These are phyloP conservation scores for Friedmanniomyces endolithicus DNA, from an alignment of 495 filamentous ascomycete species.

Conservation along the genomic window DNA sequence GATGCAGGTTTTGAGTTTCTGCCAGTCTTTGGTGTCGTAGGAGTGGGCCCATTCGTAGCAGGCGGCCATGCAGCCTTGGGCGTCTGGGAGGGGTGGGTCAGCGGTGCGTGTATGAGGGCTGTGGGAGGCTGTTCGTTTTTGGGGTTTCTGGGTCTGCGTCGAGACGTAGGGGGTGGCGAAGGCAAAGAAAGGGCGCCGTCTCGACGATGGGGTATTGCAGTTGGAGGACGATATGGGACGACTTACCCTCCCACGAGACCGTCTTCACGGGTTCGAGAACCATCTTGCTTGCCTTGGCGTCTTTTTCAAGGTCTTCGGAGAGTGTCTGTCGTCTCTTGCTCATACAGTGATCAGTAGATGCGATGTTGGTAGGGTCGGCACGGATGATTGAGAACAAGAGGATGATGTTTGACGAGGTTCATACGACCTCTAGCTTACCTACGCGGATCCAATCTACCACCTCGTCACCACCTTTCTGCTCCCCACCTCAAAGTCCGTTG, in stretches of 20 bases:
- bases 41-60: constrained; percentile 70
- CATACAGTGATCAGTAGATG: neutral
- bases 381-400: neutral
- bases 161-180: neutral
- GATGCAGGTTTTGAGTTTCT: constrained; percentile 55
- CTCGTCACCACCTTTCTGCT: constrained; percentile 9
- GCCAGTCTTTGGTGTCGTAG: constrained; percentile 75
- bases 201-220: neutral
- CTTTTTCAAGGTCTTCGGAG: constrained; percentile 1
- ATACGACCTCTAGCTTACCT: neutral
- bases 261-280: constrained; percentile 12
- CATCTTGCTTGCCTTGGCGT: constrained; percentile 6
- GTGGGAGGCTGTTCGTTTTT: neutral
- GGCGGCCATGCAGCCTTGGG: constrained; percentile 34
- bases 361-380: neutral
- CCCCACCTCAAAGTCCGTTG: constrained; percentile 8
- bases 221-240: neutral
- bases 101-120: neutral
- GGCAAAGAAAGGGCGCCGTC: neutral
- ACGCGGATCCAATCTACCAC: neutral
- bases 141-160: neutral
- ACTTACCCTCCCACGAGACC: constrained; percentile 19
- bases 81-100: constrained; percentile 18
- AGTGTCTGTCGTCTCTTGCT: constrained; percentile 12
- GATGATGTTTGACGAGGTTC: neutral